Conservation (phyloP, 768 basidiomycete genomes). For the Chalciporus pseudorubinellus region DNA sequence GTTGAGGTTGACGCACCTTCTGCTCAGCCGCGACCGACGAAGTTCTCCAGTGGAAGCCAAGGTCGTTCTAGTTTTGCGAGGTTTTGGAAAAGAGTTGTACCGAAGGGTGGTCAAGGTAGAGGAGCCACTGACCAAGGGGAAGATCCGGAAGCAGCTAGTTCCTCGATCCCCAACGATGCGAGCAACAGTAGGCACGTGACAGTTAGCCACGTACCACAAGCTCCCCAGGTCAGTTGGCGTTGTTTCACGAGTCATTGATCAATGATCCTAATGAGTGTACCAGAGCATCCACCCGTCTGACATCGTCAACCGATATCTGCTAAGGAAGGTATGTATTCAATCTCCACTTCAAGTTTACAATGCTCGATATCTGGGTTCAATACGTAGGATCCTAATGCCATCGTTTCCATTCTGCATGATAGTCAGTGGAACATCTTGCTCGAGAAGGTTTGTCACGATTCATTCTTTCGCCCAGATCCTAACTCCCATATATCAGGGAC, state of each 20-base stretch:
- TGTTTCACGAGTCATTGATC: background rate
- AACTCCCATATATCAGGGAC: background rate
- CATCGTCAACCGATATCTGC: slow-evolving; percentile 11
- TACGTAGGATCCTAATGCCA: slow-evolving; percentile 8
- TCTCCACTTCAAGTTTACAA: too few relatives aligned
- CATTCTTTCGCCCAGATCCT: background rate
- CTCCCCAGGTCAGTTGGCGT: background rate
- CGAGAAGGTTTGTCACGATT: slow-evolving; percentile 1
- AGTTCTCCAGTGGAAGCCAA: background rate
- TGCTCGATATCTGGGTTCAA: too few relatives aligned
- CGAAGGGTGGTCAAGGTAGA: background rate
- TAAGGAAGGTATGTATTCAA: slow-evolving; percentile 1
- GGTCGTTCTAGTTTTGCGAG: background rate
- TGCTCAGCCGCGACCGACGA: background rate
- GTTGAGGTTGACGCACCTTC: background rate
- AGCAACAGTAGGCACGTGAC: background rate
- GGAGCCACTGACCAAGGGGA: background rate
- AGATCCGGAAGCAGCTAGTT: background rate
- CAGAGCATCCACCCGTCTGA: slow-evolving; percentile 16
- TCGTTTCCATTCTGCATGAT: slow-evolving; percentile 14
- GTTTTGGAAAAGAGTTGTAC: slow-evolving; percentile 3
- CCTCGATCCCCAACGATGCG: too few relatives aligned
- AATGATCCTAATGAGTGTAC: background rate
- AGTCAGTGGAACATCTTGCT: slow-evolving; percentile 12
- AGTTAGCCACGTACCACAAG: slow-evolving; percentile 2